Conservation (phyloP, 306 rosid genomes). For the Casuarina glauca region DNA sequence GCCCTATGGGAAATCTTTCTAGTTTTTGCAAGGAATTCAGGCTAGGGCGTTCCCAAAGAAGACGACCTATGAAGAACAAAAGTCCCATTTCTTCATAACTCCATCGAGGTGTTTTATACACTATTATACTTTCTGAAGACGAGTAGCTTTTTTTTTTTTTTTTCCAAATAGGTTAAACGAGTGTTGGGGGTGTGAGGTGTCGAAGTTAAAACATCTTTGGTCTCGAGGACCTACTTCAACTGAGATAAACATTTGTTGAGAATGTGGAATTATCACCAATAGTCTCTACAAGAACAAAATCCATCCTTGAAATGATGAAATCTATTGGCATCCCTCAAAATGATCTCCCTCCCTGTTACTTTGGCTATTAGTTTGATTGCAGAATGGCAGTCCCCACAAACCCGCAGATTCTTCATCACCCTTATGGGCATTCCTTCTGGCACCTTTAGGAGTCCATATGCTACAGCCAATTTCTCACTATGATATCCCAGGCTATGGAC, state of each 20-base stretch:
- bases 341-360: conserved; percentile 71
- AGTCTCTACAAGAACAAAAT: conserved; percentile 68
- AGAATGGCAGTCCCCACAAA: conserved; percentile 80
- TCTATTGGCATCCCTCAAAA: conserved; percentile 71
- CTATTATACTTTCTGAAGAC: no score
- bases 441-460: conserved; percentile 69
- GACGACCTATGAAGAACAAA: no score
- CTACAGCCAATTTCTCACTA: conserved; percentile 73
- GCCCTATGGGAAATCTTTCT: no score
- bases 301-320: conserved; percentile 80
- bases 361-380: conserved; percentile 68
- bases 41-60: no score
- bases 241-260: not conserved
- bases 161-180: no score
- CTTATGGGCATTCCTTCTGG: conserved; percentile 59
- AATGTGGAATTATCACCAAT: conserved; percentile 47
- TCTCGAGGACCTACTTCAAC: no score
- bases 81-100: no score
- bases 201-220: no score
- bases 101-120: no score
- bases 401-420: conserved; percentile 77
- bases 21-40: no score
- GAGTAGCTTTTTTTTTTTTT: no score
- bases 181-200: no score
- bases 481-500: conserved; percentile 61